Evolutionary conservation across 495 filamentous ascomycete species (phyloP).

Genomic region (Aspergillus avenaceus): DNA sequence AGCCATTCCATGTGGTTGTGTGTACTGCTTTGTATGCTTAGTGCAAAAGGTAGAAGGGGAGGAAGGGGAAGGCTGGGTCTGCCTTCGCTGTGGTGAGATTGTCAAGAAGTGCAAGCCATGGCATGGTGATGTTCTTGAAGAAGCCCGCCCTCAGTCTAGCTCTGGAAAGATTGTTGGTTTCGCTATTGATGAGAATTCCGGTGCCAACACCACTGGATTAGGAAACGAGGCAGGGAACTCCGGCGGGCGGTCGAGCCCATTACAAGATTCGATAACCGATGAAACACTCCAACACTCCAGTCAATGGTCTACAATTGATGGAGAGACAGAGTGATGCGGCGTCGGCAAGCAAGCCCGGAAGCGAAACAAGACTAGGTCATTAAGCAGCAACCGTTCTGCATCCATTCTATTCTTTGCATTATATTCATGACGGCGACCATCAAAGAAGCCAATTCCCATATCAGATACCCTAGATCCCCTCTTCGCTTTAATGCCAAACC

Average conservation of each 20-base stretch:
- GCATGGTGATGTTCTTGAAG: constrained; percentile 78
- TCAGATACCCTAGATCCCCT: too few relatives aligned
- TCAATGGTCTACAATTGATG: constrained; percentile 35
- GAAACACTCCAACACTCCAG: constrained; percentile 33
- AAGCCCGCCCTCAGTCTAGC: constrained; percentile 42
- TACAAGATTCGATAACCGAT: constrained; percentile 29
- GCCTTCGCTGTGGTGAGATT: constrained; percentile 80
- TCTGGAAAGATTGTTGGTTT: constrained; percentile 68
- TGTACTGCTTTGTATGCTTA: constrained; percentile 98
- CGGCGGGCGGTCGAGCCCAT: constrained; percentile 18
- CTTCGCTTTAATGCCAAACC: too few relatives aligned
- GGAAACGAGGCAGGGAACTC: constrained; percentile 7
- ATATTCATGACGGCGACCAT: too few relatives aligned
- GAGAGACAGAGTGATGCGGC: constrained; percentile 16
- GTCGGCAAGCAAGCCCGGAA: constrained; percentile 6
- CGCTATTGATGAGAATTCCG: constrained; percentile 45
- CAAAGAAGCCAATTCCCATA: too few relatives aligned
- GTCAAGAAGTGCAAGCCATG: constrained; percentile 91
- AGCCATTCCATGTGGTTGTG: constrained; percentile 81
- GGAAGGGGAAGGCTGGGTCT: constrained; percentile 95
- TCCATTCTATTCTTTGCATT: too few relatives aligned
- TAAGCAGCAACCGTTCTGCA: too few relatives aligned
- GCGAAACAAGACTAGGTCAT: background rate
- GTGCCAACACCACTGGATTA: constrained; percentile 9
- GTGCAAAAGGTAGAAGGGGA: constrained; percentile 84